Evolutionary conservation across 2,329 filamentous ascomycete genomes (phyloP).

Genomic region (Thelonectria olida): DNA sequence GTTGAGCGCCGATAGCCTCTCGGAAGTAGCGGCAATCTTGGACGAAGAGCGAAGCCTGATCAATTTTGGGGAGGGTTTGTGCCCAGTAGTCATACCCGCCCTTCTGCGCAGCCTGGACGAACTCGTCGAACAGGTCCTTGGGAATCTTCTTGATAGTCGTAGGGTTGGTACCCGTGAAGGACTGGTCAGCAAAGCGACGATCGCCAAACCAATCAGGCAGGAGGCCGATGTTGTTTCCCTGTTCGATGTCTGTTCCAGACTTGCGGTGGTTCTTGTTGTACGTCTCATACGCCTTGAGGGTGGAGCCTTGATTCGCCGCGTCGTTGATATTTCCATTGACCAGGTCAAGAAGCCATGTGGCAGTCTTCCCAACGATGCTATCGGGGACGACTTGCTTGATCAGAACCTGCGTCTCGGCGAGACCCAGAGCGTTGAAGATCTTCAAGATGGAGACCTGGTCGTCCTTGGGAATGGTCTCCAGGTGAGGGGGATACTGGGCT

Average conservation of each 20-base stretch:
- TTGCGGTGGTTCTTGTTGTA: constrained; percentile 49
- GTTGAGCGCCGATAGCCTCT: constrained; percentile 43
- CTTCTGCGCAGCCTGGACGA: constrained; percentile 45
- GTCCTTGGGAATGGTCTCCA: constrained; percentile 42
- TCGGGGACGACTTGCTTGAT: constrained; percentile 46
- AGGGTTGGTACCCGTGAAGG: constrained; percentile 55
- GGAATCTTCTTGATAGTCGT: constrained; percentile 54
- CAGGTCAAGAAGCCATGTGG: constrained; percentile 41
- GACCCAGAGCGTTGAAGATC: constrained; percentile 45
- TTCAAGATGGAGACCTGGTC: constrained; percentile 36
- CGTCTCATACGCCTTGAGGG: constrained; percentile 40
- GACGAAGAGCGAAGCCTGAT: constrained; percentile 48
- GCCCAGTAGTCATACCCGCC: constrained; percentile 46
- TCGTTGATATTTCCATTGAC: constrained; percentile 38
- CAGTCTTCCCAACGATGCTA: constrained; percentile 42
- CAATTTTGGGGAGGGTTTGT: constrained; percentile 37
- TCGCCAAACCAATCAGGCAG: constrained; percentile 54
- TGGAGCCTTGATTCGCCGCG: constrained; percentile 41
- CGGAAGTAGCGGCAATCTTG: constrained; percentile 57
- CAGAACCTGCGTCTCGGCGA: constrained; percentile 42
- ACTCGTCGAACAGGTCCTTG: constrained; percentile 44
- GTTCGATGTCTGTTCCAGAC: constrained; percentile 46
- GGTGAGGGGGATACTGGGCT: constrained; percentile 44
- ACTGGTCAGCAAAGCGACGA: constrained; percentile 55
- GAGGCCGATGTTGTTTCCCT: constrained; percentile 45